Evolutionary conservation across 1,284 basidiomycete genomes (phyloP), one percentile per base, ranked within the genome.

Genomic region (Cystobasidium pallidum): DNA sequence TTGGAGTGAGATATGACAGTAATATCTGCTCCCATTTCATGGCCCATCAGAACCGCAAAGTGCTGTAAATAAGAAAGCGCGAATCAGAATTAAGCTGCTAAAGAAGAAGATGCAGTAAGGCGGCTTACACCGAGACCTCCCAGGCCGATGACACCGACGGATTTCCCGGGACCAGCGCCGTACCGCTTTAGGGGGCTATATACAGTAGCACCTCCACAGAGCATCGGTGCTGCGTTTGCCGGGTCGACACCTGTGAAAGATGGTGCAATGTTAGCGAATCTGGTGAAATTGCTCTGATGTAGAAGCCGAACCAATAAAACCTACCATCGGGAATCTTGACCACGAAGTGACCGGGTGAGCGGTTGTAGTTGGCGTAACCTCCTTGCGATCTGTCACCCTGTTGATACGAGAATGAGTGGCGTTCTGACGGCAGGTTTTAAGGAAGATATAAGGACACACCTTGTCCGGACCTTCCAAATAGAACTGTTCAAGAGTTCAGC

Each of bases 141-240:
- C 58, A 83, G 78, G 43, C 83, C 73, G 17, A 72, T 49, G 34
- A 74, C 80, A 70, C 83, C 84, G 58, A 86, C 84, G 39, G 81
- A 78, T 79, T 83, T 84, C 36, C 81, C 84, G 21, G 78, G 79
- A 17, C 84, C 84, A 8, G 82, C 83, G n/a, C 84, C 83, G 78
- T 83, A 83, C 55, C 80, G 79, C 63, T 75, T 77, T 10, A 85
- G 77, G 2, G 84, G 84, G 8, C 80, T 78, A 78, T 79, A 85
- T 61, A 83, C 79, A 15, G 84, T 85, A 3, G 81, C 78, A 68
- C 58, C 58, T 45, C 79, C 81, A 75, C 82, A 84, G 26, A 85
- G 78, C 78, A 82, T 79, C 19, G 81, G 80, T 13, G 81, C 82
- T 8, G 82, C 82, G 58, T 80, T 72, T 45, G 80, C 77, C 1